Base-by-base conservation (phyloP, 345 rosid species). In the Melaleuca alternifolia region DNA sequence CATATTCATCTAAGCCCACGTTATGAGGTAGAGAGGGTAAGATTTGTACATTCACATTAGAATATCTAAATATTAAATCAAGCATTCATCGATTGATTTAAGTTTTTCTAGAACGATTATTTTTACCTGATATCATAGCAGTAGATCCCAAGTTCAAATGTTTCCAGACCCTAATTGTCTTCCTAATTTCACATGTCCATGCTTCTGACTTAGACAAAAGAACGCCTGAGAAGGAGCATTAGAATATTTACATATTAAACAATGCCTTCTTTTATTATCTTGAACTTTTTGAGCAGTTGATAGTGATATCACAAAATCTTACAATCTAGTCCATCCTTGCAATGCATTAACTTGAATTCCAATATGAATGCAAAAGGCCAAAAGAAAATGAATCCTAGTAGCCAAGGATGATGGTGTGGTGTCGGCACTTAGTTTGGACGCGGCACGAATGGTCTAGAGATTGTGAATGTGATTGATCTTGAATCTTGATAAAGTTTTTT, bases 191-290 rank as follows among this genome's bases (percentile, higher is more conserved):
- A 13, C 13, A 61, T 15, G 6, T 30, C 0, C 23, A 16, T 1
- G 6, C 20, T 16, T 30, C 16, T 7, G 3, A 12, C 76, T 15
- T 15, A 15, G 11, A 5, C 18, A 62, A 28, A 28, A 0, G 5
- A 62, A 62, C 18, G 8, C 0, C 6, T 7, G 11, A 30, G 1
- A 1, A 1, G 1, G 18, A 15, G 76, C 4, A 6, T 7, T 7
- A 1, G 0, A 15, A 52, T 15, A 52, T 52, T 52, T 52, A 15
- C 7, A 2, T 2, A 15, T 30, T 16, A 30, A 65, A 65, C 3
- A 21, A 7, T 0, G 1, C 1, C 0, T 15, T 15, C 0, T 15
- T 8, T 0, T 65, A 18, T 65, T 2, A 3, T 0, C 23, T 15
- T 65, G 30, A 62, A 3, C 6, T 62, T 62, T 30, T 7, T 7